Evolutionary conservation across 108 stramenopile genomes (phyloP), one percentile per base, ranked within the genome.

Genomic region (Nitzschia palea): DNA sequence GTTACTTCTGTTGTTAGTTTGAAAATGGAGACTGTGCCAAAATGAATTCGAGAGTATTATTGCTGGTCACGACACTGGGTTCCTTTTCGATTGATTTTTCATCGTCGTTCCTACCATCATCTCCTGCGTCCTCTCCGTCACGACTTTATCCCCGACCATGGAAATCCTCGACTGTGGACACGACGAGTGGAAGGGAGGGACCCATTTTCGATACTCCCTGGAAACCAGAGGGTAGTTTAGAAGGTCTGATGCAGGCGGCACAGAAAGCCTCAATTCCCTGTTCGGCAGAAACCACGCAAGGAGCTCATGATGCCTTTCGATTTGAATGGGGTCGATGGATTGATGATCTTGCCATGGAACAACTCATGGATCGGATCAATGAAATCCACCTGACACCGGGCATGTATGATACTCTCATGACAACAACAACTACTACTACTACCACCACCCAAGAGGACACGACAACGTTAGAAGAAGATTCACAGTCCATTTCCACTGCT

Each of bases 291-390:
- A 79, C 73, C 23, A 62, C 72, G 14, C 33, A 58, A 43, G 77
- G 77, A 30, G 77, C 73, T 12, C 79, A 81, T 37, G 80, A 75
- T 61, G 52, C 76, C 1, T 83, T 86, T 65, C 83, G 86, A 0
- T 87, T 65, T 37, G 86, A 84, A 65, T 87, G 86, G 86, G 86
- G 83, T 2, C 44, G 57, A 18, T 92, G 91, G 91, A 76, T 79
- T 42, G 61, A 71, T 55, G 73, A 74, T 22, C 78, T 77, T 2
- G 40, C 55, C 20, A 32, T 89, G 18, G 70, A 68, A 23, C 53
- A 60, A 0, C 57, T 92, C 10, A 81, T 86, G 84, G 81, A 80
- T 14, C 50, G 53, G 20, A 33, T 86, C 37, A 81, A 82, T 47
- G 76, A 81, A 31, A 57, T 91, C 2, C 59, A 77, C 40, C 33